phyloP scores from a whole-genome alignment of 2,329 filamentous ascomycete species.

The Fusarium floridanum region DNA sequence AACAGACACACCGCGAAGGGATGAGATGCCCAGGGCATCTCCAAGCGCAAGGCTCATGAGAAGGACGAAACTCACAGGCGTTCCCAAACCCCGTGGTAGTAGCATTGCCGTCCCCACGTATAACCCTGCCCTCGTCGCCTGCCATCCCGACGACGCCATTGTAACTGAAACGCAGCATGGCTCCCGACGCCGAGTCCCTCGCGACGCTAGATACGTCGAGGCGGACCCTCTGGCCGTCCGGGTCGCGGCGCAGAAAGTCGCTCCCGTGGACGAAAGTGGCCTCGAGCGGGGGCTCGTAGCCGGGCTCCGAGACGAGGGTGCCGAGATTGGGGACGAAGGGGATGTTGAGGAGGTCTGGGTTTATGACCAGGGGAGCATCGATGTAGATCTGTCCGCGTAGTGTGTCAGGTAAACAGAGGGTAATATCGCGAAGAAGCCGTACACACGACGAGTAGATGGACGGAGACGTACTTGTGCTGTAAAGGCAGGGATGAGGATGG shows the following conservation, averaged over 20 bases:
- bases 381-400: constrained; percentile 49
- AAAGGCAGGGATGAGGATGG: constrained; percentile 55
- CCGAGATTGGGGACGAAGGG: constrained; percentile 49
- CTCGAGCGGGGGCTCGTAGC: constrained; percentile 52
- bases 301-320: constrained; percentile 52
- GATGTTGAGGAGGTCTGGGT: constrained; percentile 51
- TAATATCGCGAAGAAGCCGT: not conserved
- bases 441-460: not conserved
- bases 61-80: constrained; percentile 49
- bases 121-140: constrained; percentile 50
- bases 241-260: constrained; percentile 57
- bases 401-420: not conserved
- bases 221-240: constrained; percentile 52
- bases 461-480: constrained; percentile 50
- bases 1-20: not conserved
- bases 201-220: constrained; percentile 55
- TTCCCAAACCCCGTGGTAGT: constrained; percentile 56
- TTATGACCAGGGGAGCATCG: constrained; percentile 50
- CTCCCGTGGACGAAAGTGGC: constrained; percentile 55
- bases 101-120: constrained; percentile 51
- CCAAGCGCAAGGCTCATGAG: not conserved
- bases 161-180: constrained; percentile 54
- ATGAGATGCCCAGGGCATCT: not conserved
- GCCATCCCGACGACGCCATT: constrained; percentile 54
- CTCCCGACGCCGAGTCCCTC: constrained; percentile 48